Evolutionary conservation across 768 basidiomycete species (phyloP), one percentile per base, ranked within the genome.

Genomic region (Russula lepida): DNA sequence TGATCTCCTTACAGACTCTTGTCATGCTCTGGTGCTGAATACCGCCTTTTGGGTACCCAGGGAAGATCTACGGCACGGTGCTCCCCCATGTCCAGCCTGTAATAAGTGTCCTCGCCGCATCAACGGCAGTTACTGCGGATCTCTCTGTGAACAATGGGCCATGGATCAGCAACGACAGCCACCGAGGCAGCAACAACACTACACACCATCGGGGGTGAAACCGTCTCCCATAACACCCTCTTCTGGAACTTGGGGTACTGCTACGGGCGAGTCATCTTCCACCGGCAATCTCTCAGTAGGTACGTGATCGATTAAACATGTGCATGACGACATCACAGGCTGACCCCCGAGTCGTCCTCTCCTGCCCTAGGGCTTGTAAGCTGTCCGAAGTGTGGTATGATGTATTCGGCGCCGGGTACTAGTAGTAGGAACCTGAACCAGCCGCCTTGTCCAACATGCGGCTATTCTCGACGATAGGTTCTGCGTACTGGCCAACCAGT

Each of bases 111-210:
- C 60, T 30, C 59, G 47, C 12, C 59, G 54, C 27, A 13, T 19
- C 27, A 17, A 44, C 15, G 28, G 35, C 54, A n/a, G 25, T 9
- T 64, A 48, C 33, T 64, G 63, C 11, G 59, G 63, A 13, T 5
- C 23, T 3, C 6, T 48, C 23, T 64, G 63, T 60, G 49, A 62
- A 28, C 12, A 1, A 3, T 56, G 54, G 50, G 53, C 30, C 37
- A 37, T 7, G 19, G 9, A 44, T 28, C 25, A 27, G 8, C 30
- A 13, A 15, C 47, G 28, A 13, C 46, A 59, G 8, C 46, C n/a
- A 3, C 53, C 27, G 0, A 35, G 21, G 9, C 47, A 30, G 3
- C 27, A 43, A 6, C 53, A 23, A 7, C 46, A 49, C 3, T 27
- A 23, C 2, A 4, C 35, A 25, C 23, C 35, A 19, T 17, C 25